phyloP scores from a whole-genome alignment of 2,329 filamentous ascomycete genomes.

The Grosmannia huntii region DNA sequence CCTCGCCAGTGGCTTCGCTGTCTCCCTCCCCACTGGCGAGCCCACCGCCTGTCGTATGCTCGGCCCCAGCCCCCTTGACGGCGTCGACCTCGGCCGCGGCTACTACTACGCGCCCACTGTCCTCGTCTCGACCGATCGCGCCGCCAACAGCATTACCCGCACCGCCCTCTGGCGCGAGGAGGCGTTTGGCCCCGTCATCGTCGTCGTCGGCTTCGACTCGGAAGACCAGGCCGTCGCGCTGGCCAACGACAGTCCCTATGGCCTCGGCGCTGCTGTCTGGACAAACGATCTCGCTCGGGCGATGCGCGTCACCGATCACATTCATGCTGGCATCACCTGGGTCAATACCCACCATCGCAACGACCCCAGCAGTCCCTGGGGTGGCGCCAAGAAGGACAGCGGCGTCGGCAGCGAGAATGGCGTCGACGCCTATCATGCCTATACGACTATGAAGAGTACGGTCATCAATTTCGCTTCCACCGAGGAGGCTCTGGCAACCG shows the following conservation, averaged over 20 bases:
- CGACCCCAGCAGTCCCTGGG: slow-evolving; percentile 60
- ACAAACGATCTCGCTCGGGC: slow-evolving; percentile 62
- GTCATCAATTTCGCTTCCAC: slow-evolving; percentile 54
- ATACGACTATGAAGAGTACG: slow-evolving; percentile 50
- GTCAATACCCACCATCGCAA: slow-evolving; percentile 56
- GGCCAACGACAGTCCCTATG: slow-evolving; percentile 64
- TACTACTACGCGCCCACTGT: slow-evolving; percentile 79
- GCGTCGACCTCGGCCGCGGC: slow-evolving; percentile 36
- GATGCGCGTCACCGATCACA: slow-evolving; percentile 56
- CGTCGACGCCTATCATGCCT: slow-evolving; percentile 46
- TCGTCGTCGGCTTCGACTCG: slow-evolving; percentile 61
- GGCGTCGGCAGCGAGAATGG: slow-evolving; percentile 66
- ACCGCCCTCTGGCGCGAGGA: slow-evolving; percentile 69
- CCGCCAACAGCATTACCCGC: slow-evolving; percentile 34
- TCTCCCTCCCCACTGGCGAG: slow-evolving; percentile 18
- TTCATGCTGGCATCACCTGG: slow-evolving; percentile 52
- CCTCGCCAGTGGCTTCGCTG: slow-evolving; percentile 33
- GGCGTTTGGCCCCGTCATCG: slow-evolving; percentile 71
- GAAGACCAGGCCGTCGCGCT: slow-evolving; percentile 58
- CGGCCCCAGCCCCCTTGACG: slow-evolving; percentile 35
- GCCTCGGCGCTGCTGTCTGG: slow-evolving; percentile 66
- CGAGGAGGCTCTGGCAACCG: slow-evolving; percentile 35
- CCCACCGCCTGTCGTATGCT: slow-evolving; percentile 32
- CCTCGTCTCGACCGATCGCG: slow-evolving; percentile 35
- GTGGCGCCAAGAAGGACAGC: slow-evolving; percentile 46